Evolutionary conservation across 129 eudicot species (phyloP), one percentile per base, ranked within the genome.

Genomic region (Lactuca saligna): DNA sequence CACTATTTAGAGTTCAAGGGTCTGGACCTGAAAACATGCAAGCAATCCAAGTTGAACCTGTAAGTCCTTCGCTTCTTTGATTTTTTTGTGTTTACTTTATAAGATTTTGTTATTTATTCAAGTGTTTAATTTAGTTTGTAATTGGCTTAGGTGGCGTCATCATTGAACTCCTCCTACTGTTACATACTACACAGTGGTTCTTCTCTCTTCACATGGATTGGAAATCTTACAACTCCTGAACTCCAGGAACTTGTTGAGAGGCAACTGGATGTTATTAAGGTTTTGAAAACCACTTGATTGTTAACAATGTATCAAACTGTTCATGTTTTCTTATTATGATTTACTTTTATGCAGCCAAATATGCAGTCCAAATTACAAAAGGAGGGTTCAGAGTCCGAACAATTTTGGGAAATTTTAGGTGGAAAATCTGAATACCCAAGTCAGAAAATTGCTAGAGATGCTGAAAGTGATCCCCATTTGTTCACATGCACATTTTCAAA

Each of bases 11-110:
- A 57, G 91, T 94, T 72, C 99, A 94, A 75, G 99, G 99, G 50
- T 81, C 87, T 59, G 96, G 97, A 69, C 97, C 97, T 8, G 96
- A 90, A 56, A 94, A 94, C 76, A 94, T 94, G 99, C 99, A 94
- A 87, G 93, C 97, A 71, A 87, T 94, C 79, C 99, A 94, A 90
- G 96, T 94, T 70, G 99, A 90, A 75, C 82, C 86, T 61, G 99
- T 94, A 75, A 73, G 95, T 75, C 44, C 2, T 5, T 39, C 1
- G 0, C 17, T 72, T 4, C 25, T 25, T 58, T n/a, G 16, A 2
- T 65, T 31, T 65, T 31, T n/a, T 16, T 14, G 39, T 35, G 46
- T 17, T 11, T 7, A 7, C 20, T 33, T 74, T 41, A 17, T 44
- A 29, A 59, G 63, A 62, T 16, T 41, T 61, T 54, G 54, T 37